These are phyloP conservation scores for Lachnellula willkommii DNA, from an alignment of 2,329 filamentous ascomycete species.

Conservation along the genomic window DNA sequence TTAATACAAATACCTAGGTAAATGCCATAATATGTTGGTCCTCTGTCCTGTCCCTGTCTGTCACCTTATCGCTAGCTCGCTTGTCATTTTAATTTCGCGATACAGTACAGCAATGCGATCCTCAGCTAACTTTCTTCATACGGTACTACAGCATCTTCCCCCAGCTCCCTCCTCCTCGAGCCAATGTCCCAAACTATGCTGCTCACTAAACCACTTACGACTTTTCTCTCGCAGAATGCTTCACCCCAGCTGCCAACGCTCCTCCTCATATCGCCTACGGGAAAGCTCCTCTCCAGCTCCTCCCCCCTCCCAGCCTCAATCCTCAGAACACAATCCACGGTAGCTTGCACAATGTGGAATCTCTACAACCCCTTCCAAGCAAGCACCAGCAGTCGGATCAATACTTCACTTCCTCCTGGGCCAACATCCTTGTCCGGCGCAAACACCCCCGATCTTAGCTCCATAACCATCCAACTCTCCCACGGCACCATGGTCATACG, in stretches of 20 bases:
- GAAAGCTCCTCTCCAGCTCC: slow-evolving; percentile 59
- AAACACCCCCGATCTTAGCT: slow-evolving; percentile 18
- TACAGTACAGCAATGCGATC: not conserved
- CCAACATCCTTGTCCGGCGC: slow-evolving; percentile 20
- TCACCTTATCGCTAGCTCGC: not conserved
- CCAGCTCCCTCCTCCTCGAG: slow-evolving; percentile 5
- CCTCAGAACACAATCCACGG: slow-evolving; percentile 58
- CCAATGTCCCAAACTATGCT: slow-evolving; percentile 37
- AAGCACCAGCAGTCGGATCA: slow-evolving; percentile 24
- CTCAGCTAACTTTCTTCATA: not conserved
- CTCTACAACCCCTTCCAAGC: slow-evolving; percentile 46
- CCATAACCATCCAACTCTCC: slow-evolving; percentile 45
- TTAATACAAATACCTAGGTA: not conserved
- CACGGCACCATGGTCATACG: slow-evolving; percentile 53
- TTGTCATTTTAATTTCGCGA: not conserved
- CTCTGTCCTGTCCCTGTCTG: too few species aligned
- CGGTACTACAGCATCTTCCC: slow-evolving; percentile 18
- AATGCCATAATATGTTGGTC: not conserved
- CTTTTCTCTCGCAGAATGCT: slow-evolving; percentile 56
- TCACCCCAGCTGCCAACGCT: slow-evolving; percentile 50
- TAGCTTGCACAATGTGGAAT: slow-evolving; percentile 56
- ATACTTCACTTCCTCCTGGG: slow-evolving; percentile 33
- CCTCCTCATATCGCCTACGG: slow-evolving; percentile 54
- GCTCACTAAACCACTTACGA: slow-evolving; percentile 59
- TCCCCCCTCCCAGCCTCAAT: slow-evolving; percentile 49